Evolutionary conservation across 495 filamentous ascomycete genomes (phyloP).

Genomic region (Platismatia glauca): DNA sequence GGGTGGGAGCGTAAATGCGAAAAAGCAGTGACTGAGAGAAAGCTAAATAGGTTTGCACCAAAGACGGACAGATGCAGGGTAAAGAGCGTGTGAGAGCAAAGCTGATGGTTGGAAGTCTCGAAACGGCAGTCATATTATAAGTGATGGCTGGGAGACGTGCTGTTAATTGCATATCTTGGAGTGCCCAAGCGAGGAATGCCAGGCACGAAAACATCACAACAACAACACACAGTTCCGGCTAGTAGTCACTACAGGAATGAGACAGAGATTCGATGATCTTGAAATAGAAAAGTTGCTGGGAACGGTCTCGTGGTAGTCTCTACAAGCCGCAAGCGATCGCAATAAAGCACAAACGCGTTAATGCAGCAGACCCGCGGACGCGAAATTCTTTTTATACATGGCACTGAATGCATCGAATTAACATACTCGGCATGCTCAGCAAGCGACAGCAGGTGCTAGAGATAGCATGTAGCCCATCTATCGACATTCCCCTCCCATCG

Average conservation of each 20-base stretch:
- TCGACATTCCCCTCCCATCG: constrained; percentile 59
- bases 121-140: constrained; percentile 22
- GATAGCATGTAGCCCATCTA: constrained; percentile 51
- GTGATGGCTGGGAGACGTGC: constrained; percentile 20
- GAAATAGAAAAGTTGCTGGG: not conserved
- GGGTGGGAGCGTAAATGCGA: not conserved
- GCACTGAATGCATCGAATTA: not conserved
- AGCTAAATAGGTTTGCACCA: constrained; percentile 4
- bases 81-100: constrained; percentile 25
- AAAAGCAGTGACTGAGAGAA: constrained; percentile 14
- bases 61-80: constrained; percentile 5
- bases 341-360: not conserved
- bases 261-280: constrained; percentile 1
- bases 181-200: constrained; percentile 23
- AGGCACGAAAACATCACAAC: constrained; percentile 24
- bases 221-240: constrained; percentile 17
- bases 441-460: not conserved
- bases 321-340: constrained; percentile 4
- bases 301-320: constrained; percentile 1
- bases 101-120: constrained; percentile 17
- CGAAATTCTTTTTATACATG: not conserved
- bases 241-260: constrained; percentile 17
- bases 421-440: not conserved
- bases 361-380: not conserved
- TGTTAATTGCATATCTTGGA: constrained; percentile 22